Base-by-base conservation (phyloP, 1,284 basidiomycete species). In the Boletus smithii region DNA sequence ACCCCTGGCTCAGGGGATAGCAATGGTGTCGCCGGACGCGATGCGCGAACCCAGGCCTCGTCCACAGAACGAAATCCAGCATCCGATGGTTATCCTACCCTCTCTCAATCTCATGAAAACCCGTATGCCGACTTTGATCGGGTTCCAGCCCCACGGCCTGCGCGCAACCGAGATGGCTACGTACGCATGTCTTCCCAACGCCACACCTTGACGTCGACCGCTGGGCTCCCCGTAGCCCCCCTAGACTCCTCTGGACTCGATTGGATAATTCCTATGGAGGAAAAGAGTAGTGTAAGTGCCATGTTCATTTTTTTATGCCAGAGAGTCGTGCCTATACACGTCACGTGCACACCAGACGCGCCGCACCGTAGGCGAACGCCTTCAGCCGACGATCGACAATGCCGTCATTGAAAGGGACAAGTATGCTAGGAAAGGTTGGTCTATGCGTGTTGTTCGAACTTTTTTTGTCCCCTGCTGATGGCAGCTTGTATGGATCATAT, bases 331-430 rank as follows among this genome's bases (percentile, higher is more conserved):
- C 17, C 22, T 23, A 31, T 14, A n/a, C 16, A 16, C 18, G 16
- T 38, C 22, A 14, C 14, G 54, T 18, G 3, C 16, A 33, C 24
- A 18, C 55, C 34, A 64, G 46, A 8, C 46, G 4, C 69, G 62
- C 20, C 61, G 50, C 37, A 76, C 70, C 0, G 50, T 76, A 2
- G 66, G 66, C 7, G 71, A 77, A 46, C 70, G 78, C 3, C 57
- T 80, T 8, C 40, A 65, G 8, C 73, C 75, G 4, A 79, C 75
- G 0, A 53, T 81, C 13, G 53, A 64, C 0, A 59, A 65, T 13
- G 79, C 79, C 1, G 55, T 52, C 7, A 11, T 4, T 0, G 73
- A 77, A 49, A 68, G 65, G 42, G 55, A 63, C 18, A 77, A 73
- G 45, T 77, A 69, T 48, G 68, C 68, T 4, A 31, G 46, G 11